A percentile compares a stretch with the other conserved stretches of the same genome.
phyloP scores from a whole-genome alignment of 225 moss, liverwort and hornwort genomes.

The Antitrichia curtipendula region DNA sequence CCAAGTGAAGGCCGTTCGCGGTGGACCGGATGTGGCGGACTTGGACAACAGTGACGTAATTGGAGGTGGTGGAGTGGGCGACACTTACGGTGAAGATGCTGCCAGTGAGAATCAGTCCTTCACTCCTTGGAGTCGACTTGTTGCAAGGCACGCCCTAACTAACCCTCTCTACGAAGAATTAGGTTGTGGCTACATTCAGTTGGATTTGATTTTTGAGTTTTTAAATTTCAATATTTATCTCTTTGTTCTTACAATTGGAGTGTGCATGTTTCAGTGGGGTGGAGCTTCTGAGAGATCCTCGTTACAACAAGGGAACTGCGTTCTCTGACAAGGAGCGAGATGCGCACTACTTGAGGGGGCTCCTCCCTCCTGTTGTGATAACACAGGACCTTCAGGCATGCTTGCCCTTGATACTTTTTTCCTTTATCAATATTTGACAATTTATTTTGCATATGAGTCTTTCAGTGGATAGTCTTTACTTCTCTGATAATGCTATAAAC shows the following conservation, averaged over 20 bases:
- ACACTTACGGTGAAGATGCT: conserved; percentile 10
- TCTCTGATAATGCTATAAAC: background rate
- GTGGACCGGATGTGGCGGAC: conserved; percentile 16
- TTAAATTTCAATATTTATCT: background rate
- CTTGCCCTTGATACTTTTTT: background rate
- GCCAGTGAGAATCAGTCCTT: background rate
- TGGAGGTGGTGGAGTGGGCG: conserved; percentile 19
- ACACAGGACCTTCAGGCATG: conserved; percentile 64
- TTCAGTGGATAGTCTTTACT: background rate
- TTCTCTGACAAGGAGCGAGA: conserved; percentile 60
- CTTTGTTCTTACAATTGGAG: background rate
- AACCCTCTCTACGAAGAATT: background rate
- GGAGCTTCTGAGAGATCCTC: conserved; percentile 72
- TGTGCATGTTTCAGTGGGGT: conserved; percentile 34
- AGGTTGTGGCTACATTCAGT: background rate
- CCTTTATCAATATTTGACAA: background rate
- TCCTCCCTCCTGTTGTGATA: conserved; percentile 63
- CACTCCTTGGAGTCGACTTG: conserved; percentile 24
- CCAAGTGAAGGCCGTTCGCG: background rate
- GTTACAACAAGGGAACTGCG: conserved; percentile 74
- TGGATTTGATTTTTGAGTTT: background rate
- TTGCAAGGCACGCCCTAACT: conserved; percentile 1
- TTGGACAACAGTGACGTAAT: conserved; percentile 1
- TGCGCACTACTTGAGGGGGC: conserved; percentile 65
- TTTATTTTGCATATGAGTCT: background rate